Evolutionary conservation across 345 rosid genomes (phyloP), one percentile per base, ranked within the genome.

Genomic region (Schrenkiella parvula): DNA sequence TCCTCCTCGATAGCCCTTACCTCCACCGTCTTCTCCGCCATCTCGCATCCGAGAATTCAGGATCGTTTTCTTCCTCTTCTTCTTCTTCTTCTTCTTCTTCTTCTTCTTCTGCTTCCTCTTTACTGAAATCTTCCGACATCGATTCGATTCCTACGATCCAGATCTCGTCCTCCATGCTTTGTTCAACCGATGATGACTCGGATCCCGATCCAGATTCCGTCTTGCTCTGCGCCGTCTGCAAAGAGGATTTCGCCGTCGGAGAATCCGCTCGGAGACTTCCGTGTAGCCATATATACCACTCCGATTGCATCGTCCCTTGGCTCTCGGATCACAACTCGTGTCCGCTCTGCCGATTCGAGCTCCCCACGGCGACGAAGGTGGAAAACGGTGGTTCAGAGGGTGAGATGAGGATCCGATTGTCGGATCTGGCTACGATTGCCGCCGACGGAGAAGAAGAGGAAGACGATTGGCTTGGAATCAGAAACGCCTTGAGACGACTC

Each of bases 241-340:
- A 82, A 59, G 90, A 86, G 7, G 77, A 82, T 59, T 84, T 86
- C 56, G 1, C 37, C 5, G 4, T 77, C 0, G 82, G 80, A 13
- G 80, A 77, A 19, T 79, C 79, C 21, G 90, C 82, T 55, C 72
- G 73, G 72, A 75, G 77, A 10, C 71, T 86, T 9, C 90, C 90
- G 31, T 86, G 90, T 64, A 74, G 46, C 0, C 90, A 86, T 32
- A 70, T 82, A 10, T 86, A 81, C 71, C 90, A 84, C 41, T 71
- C 85, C 18, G 81, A 78, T n/a, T 84, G 90, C 74, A 86, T 86
- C 51, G 68, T 80, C 26, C 85, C 87, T 0, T 86, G 88, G 88
- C 80, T 86, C 11, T 81, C 84, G 28, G 67, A 72, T 57, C 86
- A 84, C 39, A 73, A 75, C 35, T 84, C 90, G 8, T 86, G 90